phyloP scores from a whole-genome alignment of 495 filamentous ascomycete species.

The Lophiotrema nucula region DNA sequence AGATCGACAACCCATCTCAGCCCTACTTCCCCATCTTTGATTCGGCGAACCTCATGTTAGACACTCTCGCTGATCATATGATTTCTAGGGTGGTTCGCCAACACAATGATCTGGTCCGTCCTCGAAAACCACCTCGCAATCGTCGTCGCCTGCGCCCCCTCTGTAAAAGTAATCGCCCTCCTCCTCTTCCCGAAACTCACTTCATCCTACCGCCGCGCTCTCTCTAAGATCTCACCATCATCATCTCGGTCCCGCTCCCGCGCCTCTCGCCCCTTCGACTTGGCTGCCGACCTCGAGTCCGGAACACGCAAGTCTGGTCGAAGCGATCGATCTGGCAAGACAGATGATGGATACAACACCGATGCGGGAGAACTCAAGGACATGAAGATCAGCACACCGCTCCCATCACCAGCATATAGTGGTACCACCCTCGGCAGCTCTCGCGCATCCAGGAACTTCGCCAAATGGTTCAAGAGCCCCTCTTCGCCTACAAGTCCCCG shows the following conservation, averaged over 20 bases:
- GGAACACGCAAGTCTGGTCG: slow-evolving; percentile 12
- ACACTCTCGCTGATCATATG: too few relatives aligned
- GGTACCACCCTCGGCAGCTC: background rate
- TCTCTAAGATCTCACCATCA: slow-evolving; percentile 14
- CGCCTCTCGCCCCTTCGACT: background rate
- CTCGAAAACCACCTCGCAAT: slow-evolving; percentile 31
- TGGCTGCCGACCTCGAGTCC: slow-evolving; percentile 6
- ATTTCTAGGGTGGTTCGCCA: slow-evolving; percentile 22
- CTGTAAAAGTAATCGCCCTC: slow-evolving; percentile 27
- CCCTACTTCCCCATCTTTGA: too few relatives aligned
- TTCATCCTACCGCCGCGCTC: slow-evolving; percentile 12
- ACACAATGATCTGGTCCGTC: slow-evolving; percentile 30
- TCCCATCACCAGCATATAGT: slow-evolving; percentile 9
- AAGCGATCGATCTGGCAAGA: background rate
- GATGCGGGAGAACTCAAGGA: slow-evolving; percentile 1
- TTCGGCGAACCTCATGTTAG: too few relatives aligned
- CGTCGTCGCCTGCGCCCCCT: slow-evolving; percentile 27
- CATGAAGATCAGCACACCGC: slow-evolving; percentile 7
- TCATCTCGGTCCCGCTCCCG: slow-evolving; percentile 14
- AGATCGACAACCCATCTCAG: too few relatives aligned
- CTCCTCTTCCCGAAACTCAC: slow-evolving; percentile 24
- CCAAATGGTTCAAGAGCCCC: slow-evolving; percentile 16
- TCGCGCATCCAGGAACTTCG: slow-evolving; percentile 6
- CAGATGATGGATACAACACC: background rate
- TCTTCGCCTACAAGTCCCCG: slow-evolving; percentile 1